A percentile compares a stretch with the other conserved stretches of the same genome.
Evolutionary conservation across 1,284 basidiomycete species (phyloP).

Genomic region (Caloboletus inedulis): DNA sequence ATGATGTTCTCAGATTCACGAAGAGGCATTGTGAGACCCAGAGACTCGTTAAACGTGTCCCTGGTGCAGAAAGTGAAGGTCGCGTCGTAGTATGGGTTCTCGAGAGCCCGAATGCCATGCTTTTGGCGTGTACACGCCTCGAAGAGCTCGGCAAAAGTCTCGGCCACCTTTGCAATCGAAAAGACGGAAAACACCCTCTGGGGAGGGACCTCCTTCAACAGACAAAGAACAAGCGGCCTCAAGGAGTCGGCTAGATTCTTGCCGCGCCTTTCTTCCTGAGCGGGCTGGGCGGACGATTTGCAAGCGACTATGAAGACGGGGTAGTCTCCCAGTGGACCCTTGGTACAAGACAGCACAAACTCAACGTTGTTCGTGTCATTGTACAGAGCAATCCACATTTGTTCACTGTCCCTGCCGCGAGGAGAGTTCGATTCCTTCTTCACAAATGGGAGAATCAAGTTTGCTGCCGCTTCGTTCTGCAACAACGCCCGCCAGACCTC

Average conservation of each 20-base stretch:
- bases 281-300: constrained; percentile 33
- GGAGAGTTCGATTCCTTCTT: constrained; percentile 15
- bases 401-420: constrained; percentile 23
- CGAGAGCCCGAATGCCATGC: constrained; percentile 23
- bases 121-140: constrained; percentile 43
- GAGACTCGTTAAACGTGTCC: constrained; percentile 36
- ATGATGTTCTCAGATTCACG: constrained; percentile 16
- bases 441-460: constrained; percentile 53
- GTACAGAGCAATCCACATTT: constrained; percentile 52
- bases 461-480: constrained; percentile 44
- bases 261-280: constrained; percentile 13
- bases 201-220: constrained; percentile 31
- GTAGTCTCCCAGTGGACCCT: constrained; percentile 51
- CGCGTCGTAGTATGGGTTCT: constrained; percentile 59
- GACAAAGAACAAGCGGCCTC: constrained; percentile 30
- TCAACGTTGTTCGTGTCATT: constrained; percentile 36
- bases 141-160: constrained; percentile 45
- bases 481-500: constrained; percentile 28
- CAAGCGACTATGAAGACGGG: constrained; percentile 57
- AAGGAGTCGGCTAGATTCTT: constrained; percentile 38
- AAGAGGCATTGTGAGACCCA: constrained; percentile 16
- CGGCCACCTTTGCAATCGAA: constrained; percentile 47
- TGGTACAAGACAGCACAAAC: constrained; percentile 58
- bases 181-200: constrained; percentile 70
- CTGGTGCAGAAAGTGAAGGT: constrained; percentile 54